phyloP scores from a whole-genome alignment of 164 flowering plant genomes.

The Nymphaea thermarum region DNA sequence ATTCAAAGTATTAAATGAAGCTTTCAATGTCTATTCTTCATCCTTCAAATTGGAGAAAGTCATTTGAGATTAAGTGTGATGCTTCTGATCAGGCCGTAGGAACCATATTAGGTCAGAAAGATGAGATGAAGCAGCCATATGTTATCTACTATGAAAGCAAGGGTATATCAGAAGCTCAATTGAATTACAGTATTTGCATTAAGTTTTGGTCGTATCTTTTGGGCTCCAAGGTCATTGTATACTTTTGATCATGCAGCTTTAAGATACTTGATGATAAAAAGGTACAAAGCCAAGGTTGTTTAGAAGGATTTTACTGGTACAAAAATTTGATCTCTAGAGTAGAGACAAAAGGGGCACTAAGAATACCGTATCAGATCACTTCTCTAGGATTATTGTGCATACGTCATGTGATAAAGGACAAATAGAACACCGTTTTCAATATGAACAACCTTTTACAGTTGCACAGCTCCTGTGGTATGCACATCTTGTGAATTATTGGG shows the following conservation, averaged over 20 bases:
- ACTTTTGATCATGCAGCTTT: conserved; percentile 1
- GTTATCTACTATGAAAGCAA: background rate
- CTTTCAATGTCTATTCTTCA: background rate
- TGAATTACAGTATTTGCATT: conserved; percentile 1
- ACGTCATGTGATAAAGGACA: background rate
- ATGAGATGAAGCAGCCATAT: background rate
- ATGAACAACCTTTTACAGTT: background rate
- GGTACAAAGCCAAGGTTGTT: background rate
- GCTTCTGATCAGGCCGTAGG: background rate
- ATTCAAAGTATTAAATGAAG: background rate
- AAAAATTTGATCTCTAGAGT: background rate
- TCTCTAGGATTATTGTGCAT: background rate
- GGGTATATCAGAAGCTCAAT: background rate
- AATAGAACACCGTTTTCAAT: background rate
- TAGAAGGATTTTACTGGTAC: background rate
- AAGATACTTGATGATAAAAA: background rate
- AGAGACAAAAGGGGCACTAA: background rate
- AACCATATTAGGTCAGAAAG: background rate
- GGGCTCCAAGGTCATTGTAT: conserved; percentile 1
- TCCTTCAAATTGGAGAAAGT: background rate
- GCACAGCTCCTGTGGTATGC: background rate
- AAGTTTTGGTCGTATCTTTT: background rate
- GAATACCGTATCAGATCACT: background rate
- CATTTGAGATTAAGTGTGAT: background rate
- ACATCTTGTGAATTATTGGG: background rate